phyloP scores from a whole-genome alignment of 1,139 yeast species.

The Candida sojae region DNA sequence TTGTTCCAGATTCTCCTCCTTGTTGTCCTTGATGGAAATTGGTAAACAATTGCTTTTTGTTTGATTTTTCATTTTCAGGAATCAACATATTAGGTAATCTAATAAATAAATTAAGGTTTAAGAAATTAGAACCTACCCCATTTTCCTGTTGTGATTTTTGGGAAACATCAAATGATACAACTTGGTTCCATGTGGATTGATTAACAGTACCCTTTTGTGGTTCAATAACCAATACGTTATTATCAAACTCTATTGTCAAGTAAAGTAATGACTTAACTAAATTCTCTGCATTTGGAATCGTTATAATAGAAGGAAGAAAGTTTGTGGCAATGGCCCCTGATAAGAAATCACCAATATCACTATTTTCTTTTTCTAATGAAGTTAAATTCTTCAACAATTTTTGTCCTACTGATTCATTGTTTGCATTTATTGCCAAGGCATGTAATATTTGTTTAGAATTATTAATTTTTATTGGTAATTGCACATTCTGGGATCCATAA shows the following conservation, averaged over 20 bases:
- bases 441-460: conserved; percentile 53
- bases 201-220: conserved; percentile 69
- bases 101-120: conserved; percentile 73
- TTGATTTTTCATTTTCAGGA: conserved; percentile 41
- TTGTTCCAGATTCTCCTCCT: conserved; percentile 8
- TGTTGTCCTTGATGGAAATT: conserved; percentile 16
- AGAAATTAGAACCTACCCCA: conserved; percentile 40
- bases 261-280: conserved; percentile 61
- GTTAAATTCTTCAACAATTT: conserved; percentile 35
- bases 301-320: conserved; percentile 66
- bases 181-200: conserved; percentile 72
- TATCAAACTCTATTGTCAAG: conserved; percentile 75
- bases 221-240: conserved; percentile 80
- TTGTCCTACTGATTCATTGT: conserved; percentile 38
- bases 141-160: conserved; percentile 38
- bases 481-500: conserved; percentile 59
- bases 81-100: conserved; percentile 70
- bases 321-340: conserved; percentile 39
- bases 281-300: conserved; percentile 53
- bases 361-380: conserved; percentile 22
- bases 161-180: conserved; percentile 89
- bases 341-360: conserved; percentile 24
- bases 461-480: conserved; percentile 61
- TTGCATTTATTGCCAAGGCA: conserved; percentile 52
- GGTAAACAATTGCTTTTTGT: conserved; percentile 33